Percentiles rank a stretch among this genome's conserved stretches.
These are phyloP conservation scores for Aspergillus sp. DNA, from an alignment of 2,329 filamentous ascomycete species.

Conservation along the genomic window DNA sequence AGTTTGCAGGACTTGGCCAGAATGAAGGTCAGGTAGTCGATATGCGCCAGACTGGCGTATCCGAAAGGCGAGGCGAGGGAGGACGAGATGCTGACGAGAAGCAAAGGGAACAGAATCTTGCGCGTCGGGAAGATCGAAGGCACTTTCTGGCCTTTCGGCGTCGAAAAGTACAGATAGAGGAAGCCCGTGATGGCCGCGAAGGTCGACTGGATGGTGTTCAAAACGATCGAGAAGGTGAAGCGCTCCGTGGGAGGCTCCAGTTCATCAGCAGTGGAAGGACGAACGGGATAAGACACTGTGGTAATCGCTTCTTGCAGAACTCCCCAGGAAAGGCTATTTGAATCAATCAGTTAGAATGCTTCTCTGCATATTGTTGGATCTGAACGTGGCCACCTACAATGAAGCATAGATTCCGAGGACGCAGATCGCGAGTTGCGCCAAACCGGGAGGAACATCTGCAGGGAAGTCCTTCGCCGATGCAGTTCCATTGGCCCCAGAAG, in stretches of 20 bases:
- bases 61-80: constrained; percentile 93
- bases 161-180: constrained; percentile 69
- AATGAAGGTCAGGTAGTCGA: constrained; percentile 98
- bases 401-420: constrained; percentile 96
- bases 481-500: constrained; percentile 18
- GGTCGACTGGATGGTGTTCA: constrained; percentile 92
- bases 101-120: constrained; percentile 72
- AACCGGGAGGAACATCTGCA: constrained; percentile 51
- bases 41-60: constrained; percentile 86
- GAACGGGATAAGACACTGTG: constrained; percentile 77
- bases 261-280: constrained; percentile 46
- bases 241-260: constrained; percentile 56
- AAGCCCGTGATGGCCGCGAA: constrained; percentile 83
- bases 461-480: constrained; percentile 24
- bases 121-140: constrained; percentile 70
- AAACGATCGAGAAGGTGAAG: constrained; percentile 91
- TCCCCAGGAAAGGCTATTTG: constrained; percentile 80
- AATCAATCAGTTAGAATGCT: constrained; percentile 2
- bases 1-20: constrained; percentile 98
- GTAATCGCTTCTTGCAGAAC: constrained; percentile 97
- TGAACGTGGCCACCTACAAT: constrained; percentile 61
- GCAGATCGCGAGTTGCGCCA: constrained; percentile 76
- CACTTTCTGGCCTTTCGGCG: constrained; percentile 53
- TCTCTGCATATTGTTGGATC: neutral
- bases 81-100: constrained; percentile 82